phyloP scores from a whole-genome alignment of 768 basidiomycete genomes.

The Erythrobasidium yunnanense region DNA sequence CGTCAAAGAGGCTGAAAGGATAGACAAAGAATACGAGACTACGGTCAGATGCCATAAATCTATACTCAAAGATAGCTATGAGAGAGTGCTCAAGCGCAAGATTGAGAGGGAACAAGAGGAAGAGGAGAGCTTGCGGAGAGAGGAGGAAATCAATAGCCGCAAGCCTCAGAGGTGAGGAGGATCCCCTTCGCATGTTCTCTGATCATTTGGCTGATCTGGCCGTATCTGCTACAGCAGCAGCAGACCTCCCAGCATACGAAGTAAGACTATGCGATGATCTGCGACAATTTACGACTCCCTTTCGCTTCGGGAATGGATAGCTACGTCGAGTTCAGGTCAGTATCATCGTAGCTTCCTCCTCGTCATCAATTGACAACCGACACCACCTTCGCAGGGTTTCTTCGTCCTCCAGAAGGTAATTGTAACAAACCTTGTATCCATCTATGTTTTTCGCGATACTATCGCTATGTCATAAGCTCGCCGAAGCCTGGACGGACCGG shows the following conservation, averaged over 20 bases:
- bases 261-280: neutral
- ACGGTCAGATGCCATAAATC: neutral
- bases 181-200: too few species aligned
- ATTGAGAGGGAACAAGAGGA: constrained; percentile 1
- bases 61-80: constrained; percentile 8
- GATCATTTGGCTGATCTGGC: too few species aligned
- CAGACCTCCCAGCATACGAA: neutral
- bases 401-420: too few species aligned
- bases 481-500: too few species aligned
- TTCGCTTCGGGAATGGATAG: too few species aligned
- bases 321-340: too few species aligned
- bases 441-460: too few species aligned
- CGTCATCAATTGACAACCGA: too few species aligned
- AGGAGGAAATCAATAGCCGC: neutral
- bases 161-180: neutral
- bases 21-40: constrained; percentile 11
- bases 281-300: neutral
- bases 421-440: too few species aligned
- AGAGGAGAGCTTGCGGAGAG: neutral
- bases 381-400: too few species aligned
- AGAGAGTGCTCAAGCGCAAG: constrained; percentile 2
- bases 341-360: too few species aligned
- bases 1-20: constrained; percentile 19
- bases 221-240: neutral
- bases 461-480: too few species aligned